A percentile compares a stretch with the other conserved stretches of the same genome.
Evolutionary conservation across 2,329 filamentous ascomycete species (phyloP).

Genomic region (Xylariaceae sp.): DNA sequence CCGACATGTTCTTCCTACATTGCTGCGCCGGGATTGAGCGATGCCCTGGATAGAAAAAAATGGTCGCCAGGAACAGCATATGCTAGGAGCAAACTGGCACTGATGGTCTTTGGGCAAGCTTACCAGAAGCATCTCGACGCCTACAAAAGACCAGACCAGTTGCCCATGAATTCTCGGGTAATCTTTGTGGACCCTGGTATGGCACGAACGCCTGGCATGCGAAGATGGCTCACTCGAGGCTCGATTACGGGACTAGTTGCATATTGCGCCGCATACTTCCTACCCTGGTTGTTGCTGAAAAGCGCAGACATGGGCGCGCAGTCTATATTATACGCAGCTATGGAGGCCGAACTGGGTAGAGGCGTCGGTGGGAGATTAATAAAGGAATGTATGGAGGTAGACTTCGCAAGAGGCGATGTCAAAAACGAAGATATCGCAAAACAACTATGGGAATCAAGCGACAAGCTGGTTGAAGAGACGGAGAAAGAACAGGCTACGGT

Average conservation of each 20-base stretch:
- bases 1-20: constrained; percentile 88
- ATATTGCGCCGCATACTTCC: constrained; percentile 74
- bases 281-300: constrained; percentile 88
- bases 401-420: constrained; percentile 70
- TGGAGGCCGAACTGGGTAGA: constrained; percentile 71
- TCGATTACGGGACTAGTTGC: constrained; percentile 74
- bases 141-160: constrained; percentile 78
- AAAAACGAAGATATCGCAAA: constrained; percentile 77
- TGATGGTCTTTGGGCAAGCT: constrained; percentile 84
- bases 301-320: constrained; percentile 81
- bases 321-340: constrained; percentile 78
- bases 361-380: constrained; percentile 68
- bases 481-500: constrained; percentile 71
- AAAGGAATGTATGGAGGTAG: constrained; percentile 83
- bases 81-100: constrained; percentile 68
- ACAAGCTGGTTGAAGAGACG: constrained; percentile 74
- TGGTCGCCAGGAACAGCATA: constrained; percentile 60
- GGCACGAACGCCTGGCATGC: constrained; percentile 80
- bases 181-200: constrained; percentile 85
- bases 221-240: constrained; percentile 82
- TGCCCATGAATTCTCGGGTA: constrained; percentile 79
- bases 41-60: constrained; percentile 45
- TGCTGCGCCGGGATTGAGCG: constrained; percentile 64
- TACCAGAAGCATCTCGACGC: constrained; percentile 89
- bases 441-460: constrained; percentile 85